Evolutionary conservation across 1,284 basidiomycete genomes (phyloP).

Genomic region (Somion occarium): DNA sequence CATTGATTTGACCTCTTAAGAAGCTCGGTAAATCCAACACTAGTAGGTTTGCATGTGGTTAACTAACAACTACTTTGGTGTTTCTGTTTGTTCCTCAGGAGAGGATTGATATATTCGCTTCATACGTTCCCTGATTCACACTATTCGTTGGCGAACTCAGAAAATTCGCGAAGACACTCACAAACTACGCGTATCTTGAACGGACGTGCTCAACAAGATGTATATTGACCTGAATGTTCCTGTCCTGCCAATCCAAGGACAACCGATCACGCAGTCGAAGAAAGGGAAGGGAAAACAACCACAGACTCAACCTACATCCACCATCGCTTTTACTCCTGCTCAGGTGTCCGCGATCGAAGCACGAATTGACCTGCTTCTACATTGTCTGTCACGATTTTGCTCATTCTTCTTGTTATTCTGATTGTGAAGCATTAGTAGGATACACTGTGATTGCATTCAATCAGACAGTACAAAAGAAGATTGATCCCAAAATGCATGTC

Average conservation of each 20-base stretch:
- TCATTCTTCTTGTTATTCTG: constrained; percentile 9
- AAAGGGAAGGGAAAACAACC: constrained; percentile 38
- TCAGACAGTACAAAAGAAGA: constrained; percentile 59
- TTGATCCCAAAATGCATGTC: constrained; percentile 64
- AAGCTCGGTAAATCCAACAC: no score
- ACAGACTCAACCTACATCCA: constrained; percentile 15
- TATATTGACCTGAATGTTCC: constrained; percentile 37
- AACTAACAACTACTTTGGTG: no score
- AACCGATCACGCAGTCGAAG: constrained; percentile 25
- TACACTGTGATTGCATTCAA: constrained; percentile 72
- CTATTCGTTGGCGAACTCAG: no score
- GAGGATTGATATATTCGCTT: no score
- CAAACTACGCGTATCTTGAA: no score
- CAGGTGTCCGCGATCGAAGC: constrained; percentile 37
- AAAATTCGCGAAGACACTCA: no score
- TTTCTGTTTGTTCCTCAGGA: no score
- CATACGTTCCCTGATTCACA: no score
- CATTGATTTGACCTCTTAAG: no score
- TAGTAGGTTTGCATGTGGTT: no score
- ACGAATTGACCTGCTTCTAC: constrained; percentile 39
- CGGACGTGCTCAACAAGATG: no score
- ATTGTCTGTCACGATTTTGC: constrained; percentile 31
- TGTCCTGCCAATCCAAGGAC: constrained; percentile 23
- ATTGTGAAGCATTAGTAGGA: constrained; percentile 52
- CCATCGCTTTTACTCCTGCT: constrained; percentile 28